A percentile compares a stretch with the other conserved stretches of the same genome.
These are phyloP conservation scores for Luzula sylvatica DNA, from an alignment of 176 grass and related monocot genomes.

Conservation along the genomic window DNA sequence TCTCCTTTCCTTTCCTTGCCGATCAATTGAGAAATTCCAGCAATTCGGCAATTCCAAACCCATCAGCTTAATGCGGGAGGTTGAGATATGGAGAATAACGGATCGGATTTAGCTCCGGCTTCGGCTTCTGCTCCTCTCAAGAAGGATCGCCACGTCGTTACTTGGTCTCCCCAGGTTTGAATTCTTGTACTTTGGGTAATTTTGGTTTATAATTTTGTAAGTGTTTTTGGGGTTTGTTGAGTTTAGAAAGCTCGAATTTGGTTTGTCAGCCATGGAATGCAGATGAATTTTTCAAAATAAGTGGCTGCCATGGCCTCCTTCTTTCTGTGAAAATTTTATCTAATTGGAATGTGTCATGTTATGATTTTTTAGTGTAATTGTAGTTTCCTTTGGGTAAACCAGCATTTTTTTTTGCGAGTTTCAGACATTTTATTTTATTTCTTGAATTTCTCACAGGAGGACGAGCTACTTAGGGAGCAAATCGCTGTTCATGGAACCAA, in stretches of 20 bases:
- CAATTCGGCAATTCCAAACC: not conserved
- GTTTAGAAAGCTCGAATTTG: not conserved
- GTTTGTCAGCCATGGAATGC: too few relatives aligned
- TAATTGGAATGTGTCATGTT: too few relatives aligned
- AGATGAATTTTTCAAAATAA: too few relatives aligned
- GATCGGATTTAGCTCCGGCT: not conserved
- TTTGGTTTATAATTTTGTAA: not conserved
- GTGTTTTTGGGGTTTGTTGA: not conserved
- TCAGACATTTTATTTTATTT: conserved; percentile 15
- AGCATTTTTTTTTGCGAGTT: too few relatives aligned
- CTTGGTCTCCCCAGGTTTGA: conserved; percentile 66
- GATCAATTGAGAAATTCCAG: not conserved
- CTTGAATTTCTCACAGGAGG: conserved; percentile 49
- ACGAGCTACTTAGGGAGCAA: conserved; percentile 72
- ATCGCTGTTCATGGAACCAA: conserved; percentile 69
- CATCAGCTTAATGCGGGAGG: not conserved
- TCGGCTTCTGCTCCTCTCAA: conserved; percentile 19
- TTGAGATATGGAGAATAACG: conserved; percentile 4
- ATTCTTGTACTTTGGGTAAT: not conserved
- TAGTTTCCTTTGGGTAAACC: too few relatives aligned
- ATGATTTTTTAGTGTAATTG: too few relatives aligned
- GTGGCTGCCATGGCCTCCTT: too few relatives aligned
- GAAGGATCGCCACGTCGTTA: conserved; percentile 84
- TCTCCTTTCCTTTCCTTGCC: not conserved
- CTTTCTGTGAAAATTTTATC: too few relatives aligned